phyloP scores from a whole-genome alignment of 441 rosid genomes.

The Manihot esculenta region DNA sequence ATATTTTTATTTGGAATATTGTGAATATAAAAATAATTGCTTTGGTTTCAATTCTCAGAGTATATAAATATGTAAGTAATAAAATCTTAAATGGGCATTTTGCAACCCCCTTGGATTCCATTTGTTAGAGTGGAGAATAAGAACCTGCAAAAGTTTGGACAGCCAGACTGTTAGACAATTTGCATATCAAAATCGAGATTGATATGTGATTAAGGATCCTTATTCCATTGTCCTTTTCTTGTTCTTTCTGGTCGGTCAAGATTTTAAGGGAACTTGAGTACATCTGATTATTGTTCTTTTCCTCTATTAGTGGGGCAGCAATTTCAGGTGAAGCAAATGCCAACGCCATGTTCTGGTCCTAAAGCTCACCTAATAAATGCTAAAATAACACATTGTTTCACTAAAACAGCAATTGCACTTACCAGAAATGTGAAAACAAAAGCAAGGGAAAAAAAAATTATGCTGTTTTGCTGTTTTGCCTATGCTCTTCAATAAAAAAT shows the following conservation, averaged over 20 bases:
- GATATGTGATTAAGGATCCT: neutral
- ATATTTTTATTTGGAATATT: neutral
- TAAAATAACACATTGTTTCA: neutral
- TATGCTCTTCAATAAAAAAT: neutral
- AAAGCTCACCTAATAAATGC: neutral
- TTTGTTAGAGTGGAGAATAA: conserved; percentile 9
- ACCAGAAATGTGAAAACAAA: conserved; percentile 6
- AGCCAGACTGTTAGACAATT: neutral
- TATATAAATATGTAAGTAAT: too few relatives aligned
- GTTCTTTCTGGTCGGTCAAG: neutral
- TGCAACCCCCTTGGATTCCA: neutral
- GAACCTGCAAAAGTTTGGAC: neutral
- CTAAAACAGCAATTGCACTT: conserved; percentile 26
- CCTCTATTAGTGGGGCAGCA: conserved; percentile 16
- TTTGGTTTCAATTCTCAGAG: too few relatives aligned
- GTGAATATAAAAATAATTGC: too few relatives aligned
- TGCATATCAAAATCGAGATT: neutral
- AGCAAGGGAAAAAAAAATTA: neutral
- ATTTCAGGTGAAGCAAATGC: conserved; percentile 5
- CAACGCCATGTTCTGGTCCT: conserved; percentile 10
- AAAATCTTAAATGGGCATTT: too few relatives aligned
- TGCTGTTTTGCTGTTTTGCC: neutral
- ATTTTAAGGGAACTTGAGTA: neutral
- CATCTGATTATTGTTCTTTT: neutral
- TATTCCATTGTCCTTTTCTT: too few relatives aligned